Evolutionary conservation across 768 basidiomycete species (phyloP), one percentile per base, ranked within the genome.

Genomic region (Podaxis carcinomalis): DNA sequence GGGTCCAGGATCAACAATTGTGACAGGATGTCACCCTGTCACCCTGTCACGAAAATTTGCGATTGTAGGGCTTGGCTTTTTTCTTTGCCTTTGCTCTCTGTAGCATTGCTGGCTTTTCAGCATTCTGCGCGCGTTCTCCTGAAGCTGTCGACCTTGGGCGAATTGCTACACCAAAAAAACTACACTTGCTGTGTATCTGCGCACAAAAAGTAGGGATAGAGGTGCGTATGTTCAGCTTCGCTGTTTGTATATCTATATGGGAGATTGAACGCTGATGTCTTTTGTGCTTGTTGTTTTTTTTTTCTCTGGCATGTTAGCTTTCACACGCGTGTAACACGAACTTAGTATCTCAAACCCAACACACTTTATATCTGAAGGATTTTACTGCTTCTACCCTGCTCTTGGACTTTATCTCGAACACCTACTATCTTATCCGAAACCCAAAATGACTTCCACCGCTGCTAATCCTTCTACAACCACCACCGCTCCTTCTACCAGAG

Each of bases 391-490:
- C 16, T 54, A 23, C 13, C n/a, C 10, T 19, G 9, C 47, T 19
- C 16, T 54, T 19, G 19, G 9, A 25, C n/a, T 4, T 39, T 21
- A 14, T 39, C 35, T 39, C n/a, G 23, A 39, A 36, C 39, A 39
- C 39, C 56, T 56, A 9, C 52, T 19, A 53, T 55, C 47, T 52
- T 65, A 51, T 46, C 62, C 56, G 37, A 58, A 57, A 62, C 49
- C 40, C 58, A 65, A 66, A 66, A 72, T 70, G 68, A 51, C 69
- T 28, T 63, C 66, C 51, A 63, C 62, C 64, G 68, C 66, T 70
- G 69, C 64, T 70, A 73, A 77, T 73, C 27, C 51, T 35, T 6
- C 51, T 19, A n/a, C 28, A 0, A 32, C 51, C 3, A 28, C 35
- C 51, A 52, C 27, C 13, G 9, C 4, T 32, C n/a, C 50, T 14